These are phyloP conservation scores for Aspergillus hortae DNA, from an alignment of 2,329 filamentous ascomycete species.

Conservation along the genomic window DNA sequence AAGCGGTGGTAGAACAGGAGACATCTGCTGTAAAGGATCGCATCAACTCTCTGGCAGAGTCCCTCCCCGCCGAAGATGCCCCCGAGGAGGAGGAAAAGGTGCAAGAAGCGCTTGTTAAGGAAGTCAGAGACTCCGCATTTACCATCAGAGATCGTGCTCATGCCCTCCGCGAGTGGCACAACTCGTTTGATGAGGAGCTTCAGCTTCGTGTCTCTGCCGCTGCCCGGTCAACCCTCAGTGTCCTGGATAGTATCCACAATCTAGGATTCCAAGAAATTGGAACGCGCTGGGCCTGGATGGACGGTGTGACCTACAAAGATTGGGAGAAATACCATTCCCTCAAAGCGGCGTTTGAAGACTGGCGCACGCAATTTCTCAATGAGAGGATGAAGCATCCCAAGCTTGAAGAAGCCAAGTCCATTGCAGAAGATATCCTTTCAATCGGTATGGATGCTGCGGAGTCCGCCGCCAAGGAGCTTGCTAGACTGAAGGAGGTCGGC, in stretches of 20 bases:
- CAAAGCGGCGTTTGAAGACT: constrained; percentile 76
- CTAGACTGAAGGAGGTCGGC: constrained; percentile 75
- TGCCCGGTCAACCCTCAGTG: constrained; percentile 75
- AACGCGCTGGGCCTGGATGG: constrained; percentile 92
- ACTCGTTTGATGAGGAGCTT: constrained; percentile 67
- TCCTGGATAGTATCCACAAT: constrained; percentile 77
- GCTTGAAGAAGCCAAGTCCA: constrained; percentile 64
- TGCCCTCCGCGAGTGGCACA: constrained; percentile 71
- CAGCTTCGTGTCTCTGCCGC: constrained; percentile 66
- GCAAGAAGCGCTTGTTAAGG: constrained; percentile 50
- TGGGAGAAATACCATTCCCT: constrained; percentile 93
- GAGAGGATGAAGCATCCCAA: constrained; percentile 71
- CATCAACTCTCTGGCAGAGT: constrained; percentile 55
- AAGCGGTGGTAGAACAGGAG: constrained; percentile 63
- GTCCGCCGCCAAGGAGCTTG: constrained; percentile 73
- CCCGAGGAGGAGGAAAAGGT: constrained; percentile 51
- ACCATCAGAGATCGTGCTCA: constrained; percentile 75
- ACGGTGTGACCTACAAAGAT: constrained; percentile 93
- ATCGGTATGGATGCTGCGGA: constrained; percentile 78
- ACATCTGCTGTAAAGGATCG: constrained; percentile 62
- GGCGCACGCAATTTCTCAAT: constrained; percentile 76
- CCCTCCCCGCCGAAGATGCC: constrained; percentile 57
- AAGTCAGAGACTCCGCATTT: constrained; percentile 65
- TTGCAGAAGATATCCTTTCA: constrained; percentile 68
- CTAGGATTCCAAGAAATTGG: constrained; percentile 87